Base-by-base conservation (phyloP, 768 basidiomycete species). In the Naematelia aurantialba region DNA sequence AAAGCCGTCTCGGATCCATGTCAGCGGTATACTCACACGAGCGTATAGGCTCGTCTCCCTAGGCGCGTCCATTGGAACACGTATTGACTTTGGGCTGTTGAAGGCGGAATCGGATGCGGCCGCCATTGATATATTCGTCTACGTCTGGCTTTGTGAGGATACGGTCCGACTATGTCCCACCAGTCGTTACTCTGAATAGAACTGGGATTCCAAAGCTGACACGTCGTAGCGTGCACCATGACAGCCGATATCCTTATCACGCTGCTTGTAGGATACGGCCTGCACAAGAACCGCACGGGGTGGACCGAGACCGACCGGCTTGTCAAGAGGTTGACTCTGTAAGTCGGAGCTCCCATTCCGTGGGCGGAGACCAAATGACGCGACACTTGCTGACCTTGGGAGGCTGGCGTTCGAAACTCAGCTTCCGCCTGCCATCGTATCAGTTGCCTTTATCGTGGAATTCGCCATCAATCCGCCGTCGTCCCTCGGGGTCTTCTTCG, bases 401-500 rank as follows among this genome's bases (percentile, higher is more conserved):
- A 39, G 34, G 17, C 48, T 50, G 5, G 48, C 27, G 17, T 27
- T 50, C 48, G 48, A 50, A 25, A 50, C 48, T 4, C 48, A 50
- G 24, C 22, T 25, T 25, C 22, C 22, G 5, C 48, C 48, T 2
- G 11, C 27, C 10, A 5, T 50, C 3, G 27, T 50, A 25, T 50
- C 48, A 2, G 24, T 60, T 5, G 53, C 27, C 3, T 63, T 63
- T 25, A 34, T 63, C 13, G 45, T 59, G n/a, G 52, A 63, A 52
- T 58, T 63, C 58, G 26, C 54, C 44, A 59, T 63, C 46, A 39
- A 58, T 13, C 61, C 61, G 25, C 45, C 57, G 19, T 24, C 53
- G 4, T 42, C 39, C 22, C 53, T 52, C 39, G 57, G 52, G 12
- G 52, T 55, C 1, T 58, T 59, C 53, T 51, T 63, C 24, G 52